Evolutionary conservation across 2,329 filamentous ascomycete species (phyloP).

Genomic region (Cladophialophora exuberans): DNA sequence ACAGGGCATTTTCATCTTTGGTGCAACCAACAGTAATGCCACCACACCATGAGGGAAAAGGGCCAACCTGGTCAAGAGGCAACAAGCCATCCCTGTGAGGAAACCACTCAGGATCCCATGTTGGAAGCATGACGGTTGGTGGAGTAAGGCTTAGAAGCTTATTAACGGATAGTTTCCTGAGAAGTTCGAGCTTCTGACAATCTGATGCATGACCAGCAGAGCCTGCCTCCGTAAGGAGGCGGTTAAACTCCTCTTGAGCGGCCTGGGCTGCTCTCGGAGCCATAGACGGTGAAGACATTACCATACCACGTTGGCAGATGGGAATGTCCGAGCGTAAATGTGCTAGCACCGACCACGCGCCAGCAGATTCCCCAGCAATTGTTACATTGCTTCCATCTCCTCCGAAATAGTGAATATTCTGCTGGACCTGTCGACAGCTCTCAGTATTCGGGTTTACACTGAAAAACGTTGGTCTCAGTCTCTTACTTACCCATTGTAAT

Average conservation of each 20-base stretch:
- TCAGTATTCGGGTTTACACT: neutral
- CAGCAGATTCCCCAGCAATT: constrained; percentile 37
- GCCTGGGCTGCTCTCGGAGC: neutral
- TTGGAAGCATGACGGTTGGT: neutral
- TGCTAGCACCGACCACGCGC: constrained; percentile 22
- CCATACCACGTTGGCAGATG: neutral
- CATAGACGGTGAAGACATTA: constrained; percentile 8
- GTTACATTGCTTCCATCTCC: constrained; percentile 36
- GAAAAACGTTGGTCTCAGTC: too few relatives aligned
- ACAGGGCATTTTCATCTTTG: constrained; percentile 4
- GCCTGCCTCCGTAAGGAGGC: neutral
- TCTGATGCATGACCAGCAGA: neutral
- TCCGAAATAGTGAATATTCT: constrained; percentile 36
- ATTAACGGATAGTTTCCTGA: constrained; percentile 7
- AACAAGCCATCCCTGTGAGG: neutral
- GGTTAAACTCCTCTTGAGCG: constrained; percentile 7
- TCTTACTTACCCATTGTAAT: constrained; percentile 36
- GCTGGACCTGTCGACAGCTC: constrained; percentile 32
- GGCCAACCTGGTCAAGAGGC: neutral
- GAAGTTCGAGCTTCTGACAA: constrained; percentile 3
- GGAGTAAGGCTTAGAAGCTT: neutral
- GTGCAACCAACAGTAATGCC: constrained; percentile 6
- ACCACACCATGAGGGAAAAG: constrained; percentile 3
- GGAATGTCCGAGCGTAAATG: constrained; percentile 5
- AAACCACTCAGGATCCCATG: constrained; percentile 17